Evolutionary conservation across 805 yeast genomes (phyloP), one percentile per base, ranked within the genome.

Genomic region (Suhomyces pyralidae): DNA sequence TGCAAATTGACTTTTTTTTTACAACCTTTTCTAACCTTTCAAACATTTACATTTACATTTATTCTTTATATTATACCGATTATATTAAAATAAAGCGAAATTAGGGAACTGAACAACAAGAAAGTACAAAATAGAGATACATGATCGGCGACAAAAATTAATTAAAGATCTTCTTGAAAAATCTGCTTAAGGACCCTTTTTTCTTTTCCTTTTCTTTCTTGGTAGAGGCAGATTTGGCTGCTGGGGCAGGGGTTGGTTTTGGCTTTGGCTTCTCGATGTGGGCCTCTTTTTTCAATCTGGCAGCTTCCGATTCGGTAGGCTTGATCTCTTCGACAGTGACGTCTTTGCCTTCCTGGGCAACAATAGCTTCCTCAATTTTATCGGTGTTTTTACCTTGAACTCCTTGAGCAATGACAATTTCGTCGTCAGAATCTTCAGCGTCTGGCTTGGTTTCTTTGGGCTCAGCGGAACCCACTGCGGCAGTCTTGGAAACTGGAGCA

Each of bases 331-430:
- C 79, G 40, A 74, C 66, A 26, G 69, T 64, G 14, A 70, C 73
- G 42, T 68, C 71, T 38, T 69, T 71, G 32, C 66, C 66, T 57
- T 66, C 74, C 50, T 64, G 62, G 46, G 75, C 74, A 40, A 62
- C 64, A 48, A 73, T 63, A 44, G 68, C 71, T 45, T 69, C 66
- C 51, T 66, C 73, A 48, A 71, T 62, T 30, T 67, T 70, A 38
- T 64, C 58, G 45, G 64, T 28, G 14, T 12, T 61, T 3, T 62
- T 63, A 25, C 78, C 79, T 48, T 68, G 70, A n/a, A 77, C 64
- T 25, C 78, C 79, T 48, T 68, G 70, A n/a, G 78, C 74, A 46
- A 73, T 63, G 48, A 74, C 64, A 48, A 75, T 72, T 55, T 71
- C 77, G 52, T 73, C 78, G 19, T 63, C 71, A 28, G 57, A 46